These are phyloP conservation scores for Pseudomassariella vexata DNA, from an alignment of 2,329 filamentous ascomycete genomes.

Conservation along the genomic window DNA sequence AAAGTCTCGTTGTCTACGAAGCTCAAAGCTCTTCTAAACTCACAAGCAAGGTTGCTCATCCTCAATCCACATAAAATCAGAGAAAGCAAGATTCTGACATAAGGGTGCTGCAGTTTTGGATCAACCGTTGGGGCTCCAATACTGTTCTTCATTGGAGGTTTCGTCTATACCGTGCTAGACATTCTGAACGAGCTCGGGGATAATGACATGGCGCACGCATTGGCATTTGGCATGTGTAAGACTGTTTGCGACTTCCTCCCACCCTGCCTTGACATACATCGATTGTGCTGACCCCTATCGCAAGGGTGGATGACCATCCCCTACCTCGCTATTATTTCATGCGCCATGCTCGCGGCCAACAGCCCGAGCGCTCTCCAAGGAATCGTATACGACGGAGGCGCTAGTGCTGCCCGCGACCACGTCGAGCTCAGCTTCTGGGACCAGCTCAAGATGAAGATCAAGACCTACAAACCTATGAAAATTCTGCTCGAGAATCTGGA, in stretches of 20 bases:
- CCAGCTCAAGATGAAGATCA: conserved; percentile 10
- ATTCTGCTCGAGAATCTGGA: conserved; percentile 10
- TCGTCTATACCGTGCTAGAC: conserved; percentile 23
- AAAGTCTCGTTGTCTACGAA: conserved; percentile 19
- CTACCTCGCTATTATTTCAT: conserved; percentile 24
- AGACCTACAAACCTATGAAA: conserved; percentile 8
- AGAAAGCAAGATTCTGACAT: conserved; percentile 2
- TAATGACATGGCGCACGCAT: conserved; percentile 23
- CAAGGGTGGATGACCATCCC: conserved; percentile 29
- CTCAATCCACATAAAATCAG: neutral
- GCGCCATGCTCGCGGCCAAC: conserved; percentile 25
- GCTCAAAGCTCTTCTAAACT: conserved; percentile 21
- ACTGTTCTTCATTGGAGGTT: conserved; percentile 23
- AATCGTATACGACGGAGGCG: conserved; percentile 23
- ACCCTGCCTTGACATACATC: too few relatives aligned
- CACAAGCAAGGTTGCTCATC: conserved; percentile 20
- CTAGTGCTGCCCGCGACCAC: conserved; percentile 9
- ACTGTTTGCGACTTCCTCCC: too few relatives aligned
- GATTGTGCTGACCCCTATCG: neutral
- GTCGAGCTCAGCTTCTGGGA: conserved; percentile 17
- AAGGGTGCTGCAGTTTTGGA: conserved; percentile 19
- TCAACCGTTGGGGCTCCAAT: conserved; percentile 22
- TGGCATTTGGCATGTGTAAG: conserved; percentile 28
- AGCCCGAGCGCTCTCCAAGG: conserved; percentile 22
- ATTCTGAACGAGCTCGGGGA: conserved; percentile 20